These are phyloP conservation scores for Trichoderma koningiopsis DNA, from an alignment of 2,329 filamentous ascomycete species.

Conservation along the genomic window DNA sequence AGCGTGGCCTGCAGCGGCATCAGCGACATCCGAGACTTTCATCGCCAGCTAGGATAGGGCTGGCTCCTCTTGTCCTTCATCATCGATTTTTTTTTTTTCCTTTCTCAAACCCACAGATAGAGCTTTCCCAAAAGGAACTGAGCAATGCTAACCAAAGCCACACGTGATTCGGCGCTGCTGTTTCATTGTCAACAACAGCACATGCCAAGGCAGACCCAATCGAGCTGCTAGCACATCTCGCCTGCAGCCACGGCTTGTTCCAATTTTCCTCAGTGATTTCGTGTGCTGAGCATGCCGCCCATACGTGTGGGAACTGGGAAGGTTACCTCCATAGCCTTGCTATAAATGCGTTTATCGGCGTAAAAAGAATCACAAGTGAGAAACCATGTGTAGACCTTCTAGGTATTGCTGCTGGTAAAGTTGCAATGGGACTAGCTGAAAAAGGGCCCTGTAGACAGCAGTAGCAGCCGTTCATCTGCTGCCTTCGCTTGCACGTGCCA, in stretches of 20 bases:
- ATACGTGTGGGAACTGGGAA: not conserved
- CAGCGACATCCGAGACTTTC: constrained; percentile 11
- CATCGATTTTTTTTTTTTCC: not conserved
- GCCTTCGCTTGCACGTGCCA: not conserved
- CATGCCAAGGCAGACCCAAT: not conserved
- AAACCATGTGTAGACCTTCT: not conserved
- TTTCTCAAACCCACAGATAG: not conserved
- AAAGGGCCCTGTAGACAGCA: not conserved
- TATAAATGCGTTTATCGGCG: not conserved
- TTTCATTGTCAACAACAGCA: not conserved
- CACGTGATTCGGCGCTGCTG: not conserved
- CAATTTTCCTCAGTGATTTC: not conserved
- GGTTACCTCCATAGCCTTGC: not conserved
- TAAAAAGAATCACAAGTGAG: not conserved
- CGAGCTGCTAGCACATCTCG: not conserved
- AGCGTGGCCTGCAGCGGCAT: not conserved
- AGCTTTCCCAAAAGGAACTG: not conserved
- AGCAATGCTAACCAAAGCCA: not conserved
- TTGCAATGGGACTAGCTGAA: not conserved
- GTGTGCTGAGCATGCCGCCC: not conserved
- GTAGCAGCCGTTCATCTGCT: not conserved
- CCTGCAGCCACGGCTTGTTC: not conserved
- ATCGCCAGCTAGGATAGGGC: not conserved
- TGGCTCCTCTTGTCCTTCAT: not conserved
- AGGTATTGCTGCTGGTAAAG: not conserved